Conservation (phyloP, 1,139 yeast genomes). For the Nadsonia starkeyi-henricii region DNA sequence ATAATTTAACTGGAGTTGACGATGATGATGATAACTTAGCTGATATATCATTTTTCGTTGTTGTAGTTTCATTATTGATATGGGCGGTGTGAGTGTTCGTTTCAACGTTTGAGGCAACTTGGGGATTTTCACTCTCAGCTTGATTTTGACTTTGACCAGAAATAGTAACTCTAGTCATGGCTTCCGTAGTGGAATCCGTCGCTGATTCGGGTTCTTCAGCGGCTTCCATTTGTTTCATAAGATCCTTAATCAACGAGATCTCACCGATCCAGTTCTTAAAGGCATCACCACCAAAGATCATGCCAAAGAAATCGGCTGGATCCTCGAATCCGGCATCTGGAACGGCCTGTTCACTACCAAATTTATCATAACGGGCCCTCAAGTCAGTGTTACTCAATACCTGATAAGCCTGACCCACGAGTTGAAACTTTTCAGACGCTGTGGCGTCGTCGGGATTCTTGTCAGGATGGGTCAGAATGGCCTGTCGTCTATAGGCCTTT, state of each 20-base stretch:
- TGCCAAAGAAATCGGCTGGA: slow-evolving; percentile 75
- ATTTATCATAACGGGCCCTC: slow-evolving; percentile 67
- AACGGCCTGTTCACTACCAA: slow-evolving; percentile 71
- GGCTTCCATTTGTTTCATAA: slow-evolving; percentile 59
- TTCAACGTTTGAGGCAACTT: too few species aligned
- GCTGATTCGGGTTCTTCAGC: slow-evolving; percentile 36
- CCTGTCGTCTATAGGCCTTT: slow-evolving; percentile 83
- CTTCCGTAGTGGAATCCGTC: background rate
- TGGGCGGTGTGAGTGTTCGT: too few species aligned
- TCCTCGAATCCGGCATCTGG: slow-evolving; percentile 77
- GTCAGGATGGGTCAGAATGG: slow-evolving; percentile 86
- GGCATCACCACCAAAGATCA: slow-evolving; percentile 88
- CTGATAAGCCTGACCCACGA: slow-evolving; percentile 26
- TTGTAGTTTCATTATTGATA: too few species aligned
- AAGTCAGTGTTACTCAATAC: slow-evolving; percentile 65
- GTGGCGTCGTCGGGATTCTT: slow-evolving; percentile 80
- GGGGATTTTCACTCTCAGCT: too few species aligned
- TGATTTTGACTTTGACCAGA: too few species aligned
- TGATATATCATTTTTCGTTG: too few species aligned
- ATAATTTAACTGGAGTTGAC: too few species aligned
- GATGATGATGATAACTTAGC: too few species aligned
- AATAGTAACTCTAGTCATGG: background rate
- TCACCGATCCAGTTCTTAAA: slow-evolving; percentile 83
- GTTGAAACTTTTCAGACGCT: slow-evolving; percentile 54
- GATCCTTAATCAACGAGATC: slow-evolving; percentile 67